Evolutionary conservation across 306 rosid species (phyloP).

Genomic region (Pachyrhizus erosus): DNA sequence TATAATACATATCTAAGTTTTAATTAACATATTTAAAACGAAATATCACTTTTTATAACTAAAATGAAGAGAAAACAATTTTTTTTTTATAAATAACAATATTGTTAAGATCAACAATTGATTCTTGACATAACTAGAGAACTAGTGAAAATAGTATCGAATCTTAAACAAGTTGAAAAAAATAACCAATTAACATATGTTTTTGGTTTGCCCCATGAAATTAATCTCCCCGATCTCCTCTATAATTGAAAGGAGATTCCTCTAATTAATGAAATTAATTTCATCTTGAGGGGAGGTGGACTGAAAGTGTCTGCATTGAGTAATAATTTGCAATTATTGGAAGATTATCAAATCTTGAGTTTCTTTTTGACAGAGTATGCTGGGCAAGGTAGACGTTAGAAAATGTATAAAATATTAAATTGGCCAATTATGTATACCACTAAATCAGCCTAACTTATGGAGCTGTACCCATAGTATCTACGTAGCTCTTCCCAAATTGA

Average conservation of each 20-base stretch:
- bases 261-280: not conserved
- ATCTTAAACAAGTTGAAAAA: too few species aligned
- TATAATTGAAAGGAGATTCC: not conserved
- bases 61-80: too few species aligned
- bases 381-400: not conserved
- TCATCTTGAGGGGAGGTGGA: not conserved
- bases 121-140: too few species aligned
- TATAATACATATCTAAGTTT: too few species aligned
- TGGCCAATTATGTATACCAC: not conserved
- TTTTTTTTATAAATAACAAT: too few species aligned
- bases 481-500: not conserved
- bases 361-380: not conserved
- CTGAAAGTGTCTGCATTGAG: not conserved
- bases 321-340: not conserved
- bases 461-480: not conserved
- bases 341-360: conserved; percentile 19
- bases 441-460: not conserved
- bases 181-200: not conserved
- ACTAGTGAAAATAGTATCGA: too few species aligned
- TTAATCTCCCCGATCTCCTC: not conserved
- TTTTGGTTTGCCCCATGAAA: not conserved
- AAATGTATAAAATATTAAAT: not conserved
- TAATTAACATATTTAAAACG: not conserved
- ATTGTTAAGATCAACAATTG: too few species aligned
- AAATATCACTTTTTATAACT: too few species aligned